Base-by-base conservation (phyloP, 306 rosid genomes). In the Pterocarpus santalinus region DNA sequence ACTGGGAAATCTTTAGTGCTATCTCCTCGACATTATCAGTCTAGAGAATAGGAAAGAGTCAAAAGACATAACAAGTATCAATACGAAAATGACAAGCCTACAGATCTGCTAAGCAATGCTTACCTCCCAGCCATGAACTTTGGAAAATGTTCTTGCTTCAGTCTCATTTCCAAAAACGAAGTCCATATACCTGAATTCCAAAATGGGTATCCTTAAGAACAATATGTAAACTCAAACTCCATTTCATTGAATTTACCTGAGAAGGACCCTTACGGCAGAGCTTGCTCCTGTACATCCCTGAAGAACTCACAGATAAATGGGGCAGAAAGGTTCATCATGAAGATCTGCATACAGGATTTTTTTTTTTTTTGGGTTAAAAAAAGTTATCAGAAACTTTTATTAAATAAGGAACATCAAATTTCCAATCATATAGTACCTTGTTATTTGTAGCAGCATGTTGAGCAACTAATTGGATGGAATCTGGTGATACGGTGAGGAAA, bases 401-500 rank as follows among this genome's bases (percentile, higher is more conserved):
- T 68, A 49, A 60, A 16, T 3, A 36, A 7, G 22, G 43, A 61
- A 32, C 41, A 15, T 22, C 72, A 73, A 49, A 15, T 39, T 56
- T 78, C 43, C 39, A 39, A 60, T 57, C 60, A 51, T 43, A 67
- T 14, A 69, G 33, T 64, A 93, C 98, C 92, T 93, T 93, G 72
- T 90, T 90, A 70, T 85, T 89, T 70, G 93, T 88, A 61, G 94
- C 92, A 47, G 98, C 94, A 86, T 90, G 97, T 74, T 85, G 88
- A 76, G 95, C 98, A 88, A 94, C 98, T 72, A 91, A 87, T 72
- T 88, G 94, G 66, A 94, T 94, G 81, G 97, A 94, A 8, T 90
- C 97, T 2, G 98, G 94, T 49, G 98, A 94, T 61, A 94, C 98
- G 4, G 97, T 91, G 74, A 91, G 97, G 88, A 94, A 94, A 83